Evolutionary conservation across 78 protist species (phyloP).

Genomic region (Guillardia theta): DNA sequence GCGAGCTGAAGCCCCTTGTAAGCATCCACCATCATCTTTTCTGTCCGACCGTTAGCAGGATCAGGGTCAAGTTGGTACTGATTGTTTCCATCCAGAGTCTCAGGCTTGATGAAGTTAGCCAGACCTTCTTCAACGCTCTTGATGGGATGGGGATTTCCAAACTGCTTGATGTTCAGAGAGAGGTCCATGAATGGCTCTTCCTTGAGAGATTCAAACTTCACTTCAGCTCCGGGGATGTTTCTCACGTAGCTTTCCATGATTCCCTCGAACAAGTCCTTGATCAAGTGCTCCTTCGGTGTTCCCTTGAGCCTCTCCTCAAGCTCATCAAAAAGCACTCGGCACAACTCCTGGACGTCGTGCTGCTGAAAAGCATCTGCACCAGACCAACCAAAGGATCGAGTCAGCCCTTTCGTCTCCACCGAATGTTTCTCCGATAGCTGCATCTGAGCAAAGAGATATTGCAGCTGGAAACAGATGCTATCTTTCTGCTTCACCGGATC

Average conservation of each 20-base stretch:
- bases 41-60: not conserved
- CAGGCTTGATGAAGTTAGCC: not conserved
- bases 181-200: not conserved
- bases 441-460: not conserved
- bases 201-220: not conserved
- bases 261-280: conserved; percentile 8
- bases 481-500: not conserved
- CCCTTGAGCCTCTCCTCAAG: not conserved
- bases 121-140: not conserved
- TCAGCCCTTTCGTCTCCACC: not conserved
- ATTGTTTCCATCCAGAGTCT: not conserved
- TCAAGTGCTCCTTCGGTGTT: not conserved
- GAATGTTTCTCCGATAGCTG: not conserved
- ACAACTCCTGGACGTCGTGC: conserved; percentile 33
- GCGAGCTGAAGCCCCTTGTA: conserved; percentile 5
- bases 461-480: conserved; percentile 5
- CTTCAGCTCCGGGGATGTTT: not conserved
- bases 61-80: not conserved
- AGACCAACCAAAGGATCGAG: not conserved
- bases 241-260: not conserved
- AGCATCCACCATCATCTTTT: not conserved
- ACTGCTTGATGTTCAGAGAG: not conserved
- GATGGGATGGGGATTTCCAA: not conserved
- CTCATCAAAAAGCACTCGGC: conserved; percentile 5
- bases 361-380: not conserved